A percentile compares a stretch with the other conserved stretches of the same genome.
Evolutionary conservation across 192 early-diverging fungal genomes (phyloP).

Genomic region (Spizellomyces sp.): DNA sequence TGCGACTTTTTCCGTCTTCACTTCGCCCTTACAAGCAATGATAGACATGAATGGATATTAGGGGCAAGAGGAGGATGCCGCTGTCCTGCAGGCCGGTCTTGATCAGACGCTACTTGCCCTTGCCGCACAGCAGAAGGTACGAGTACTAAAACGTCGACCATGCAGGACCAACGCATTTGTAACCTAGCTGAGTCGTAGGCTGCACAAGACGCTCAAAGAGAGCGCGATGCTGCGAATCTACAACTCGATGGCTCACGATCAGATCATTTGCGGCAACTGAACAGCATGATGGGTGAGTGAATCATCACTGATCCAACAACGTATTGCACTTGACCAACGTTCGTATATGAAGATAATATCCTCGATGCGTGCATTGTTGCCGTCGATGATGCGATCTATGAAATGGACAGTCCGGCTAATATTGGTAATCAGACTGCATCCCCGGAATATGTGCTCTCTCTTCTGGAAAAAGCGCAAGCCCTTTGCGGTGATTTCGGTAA

Average conservation of each 20-base stretch:
- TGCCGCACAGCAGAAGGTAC: slow-evolving; percentile 52
- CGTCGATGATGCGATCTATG: slow-evolving; percentile 88
- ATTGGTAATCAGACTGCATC: slow-evolving; percentile 86
- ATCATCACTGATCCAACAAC: neutral
- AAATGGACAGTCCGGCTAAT: slow-evolving; percentile 78
- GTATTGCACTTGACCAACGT: neutral
- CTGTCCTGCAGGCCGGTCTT: slow-evolving; percentile 50
- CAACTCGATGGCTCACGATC: neutral
- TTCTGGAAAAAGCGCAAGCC: slow-evolving; percentile 79
- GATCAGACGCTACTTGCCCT: slow-evolving; percentile 60
- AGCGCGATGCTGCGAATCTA: neutral
- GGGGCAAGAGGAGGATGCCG: slow-evolving; percentile 51
- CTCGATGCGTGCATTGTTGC: slow-evolving; percentile 83
- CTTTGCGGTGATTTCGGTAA: slow-evolving; percentile 49
- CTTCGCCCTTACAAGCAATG: neutral
- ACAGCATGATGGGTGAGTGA: slow-evolving; percentile 48
- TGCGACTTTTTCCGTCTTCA: neutral
- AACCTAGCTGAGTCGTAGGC: neutral
- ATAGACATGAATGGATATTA: neutral
- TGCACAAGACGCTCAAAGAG: slow-evolving; percentile 25
- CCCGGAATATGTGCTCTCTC: slow-evolving; percentile 87
- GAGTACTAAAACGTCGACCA: neutral
- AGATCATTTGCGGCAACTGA: slow-evolving; percentile 48
- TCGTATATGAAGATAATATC: slow-evolving; percentile 69
- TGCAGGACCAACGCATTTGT: neutral